Base-by-base conservation (phyloP, 257 asterid genomes). In the Nicotiana noctiflora region DNA sequence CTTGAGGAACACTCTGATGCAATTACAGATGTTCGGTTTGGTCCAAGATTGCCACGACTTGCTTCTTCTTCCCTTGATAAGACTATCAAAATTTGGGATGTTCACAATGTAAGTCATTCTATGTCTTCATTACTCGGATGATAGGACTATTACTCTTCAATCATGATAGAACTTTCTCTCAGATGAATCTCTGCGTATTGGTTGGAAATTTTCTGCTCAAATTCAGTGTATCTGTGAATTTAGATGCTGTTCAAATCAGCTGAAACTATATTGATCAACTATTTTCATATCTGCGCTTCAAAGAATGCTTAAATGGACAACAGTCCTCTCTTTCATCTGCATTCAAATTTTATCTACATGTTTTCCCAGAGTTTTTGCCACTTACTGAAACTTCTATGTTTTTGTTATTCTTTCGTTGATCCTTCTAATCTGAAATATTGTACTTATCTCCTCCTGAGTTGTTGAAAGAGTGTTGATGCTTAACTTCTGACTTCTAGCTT, bases 51-150 rank as follows among this genome's bases (percentile, higher is more conserved):
- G 65, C 84, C 84, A 7, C 76, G 66, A 53, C 49, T 86, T 81
- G 89, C 85, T 66, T 74, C 89, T 46, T 83, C 82, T 65, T 86
- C 89, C 23, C 40, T 46, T 66, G 89, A 86, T 70, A 65, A 61
- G 83, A 86, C 85, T 40, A 80, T 86, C 80, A 86, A 83, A 72
- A 86, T 86, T 31, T 86, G 89, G 89, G 83, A 75, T 82, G 81
- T 76, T 32, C 80, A 79, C 75, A 80, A 76, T 5, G 89, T 86
- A 83, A 83, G 83, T 40, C 79, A 65, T 29, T 66, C 2, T 27
- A 52, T 46, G 17, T 61, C 7, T 49, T 62, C 23, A 11, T 70
- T 56, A 21, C 6, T 44, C 3, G 44, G 34, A 61, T 29, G 40
- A 63, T 14, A 63, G 44, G 70, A 61, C 40, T 61, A 61, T 63